Evolutionary conservation across 1,139 yeast species (phyloP), one percentile per base, ranked within the genome.

Genomic region (Hyphopichia burtonii): DNA sequence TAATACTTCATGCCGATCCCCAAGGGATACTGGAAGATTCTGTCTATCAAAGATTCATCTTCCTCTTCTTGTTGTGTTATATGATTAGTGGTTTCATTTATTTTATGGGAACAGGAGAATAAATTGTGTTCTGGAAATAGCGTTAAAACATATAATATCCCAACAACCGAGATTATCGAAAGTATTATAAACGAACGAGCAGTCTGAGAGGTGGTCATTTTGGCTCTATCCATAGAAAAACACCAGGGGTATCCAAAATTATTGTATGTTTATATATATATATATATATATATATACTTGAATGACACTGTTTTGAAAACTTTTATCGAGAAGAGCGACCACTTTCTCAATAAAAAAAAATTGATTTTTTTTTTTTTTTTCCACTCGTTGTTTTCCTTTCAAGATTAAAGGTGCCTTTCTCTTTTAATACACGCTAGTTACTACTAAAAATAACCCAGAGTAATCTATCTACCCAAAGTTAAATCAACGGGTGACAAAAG

Each of bases 121-220:
- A 16, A 5, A 18, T 10, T 30, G 17, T 4, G 10, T 9, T 25
- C n/a, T 9, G 32, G 32, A 31, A 17, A 8, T 16, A 12, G 4
- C n/a, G 6, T 46, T 41, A 41, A 10, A 10, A 27, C 10, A 25
- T 25, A 35, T 35, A 35, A 27, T 35, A 35, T 35, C 11, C 37
- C 37, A 23, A 35, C 31, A 17, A 35, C 37, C 6, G 37, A 35
- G 3, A 35, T 12, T 11, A 35, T 22, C 7, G 37, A 22, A 12
- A 35, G 14, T 11, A 35, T 11, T 7, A 35, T 35, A 8, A 35
- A 25, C 16, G 37, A 35, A 27, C 28, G 37, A 27, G 12, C 11
- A 17, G 31, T 23, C 16, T n/a, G 36, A 10, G 32, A 30, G 4
- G 14, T 4, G 6, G n/a, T 25, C 28, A 8, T 25, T 12, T 25